Base-by-base conservation (phyloP, 805 yeast genomes). In the Metschnikowia dekortorum region DNA sequence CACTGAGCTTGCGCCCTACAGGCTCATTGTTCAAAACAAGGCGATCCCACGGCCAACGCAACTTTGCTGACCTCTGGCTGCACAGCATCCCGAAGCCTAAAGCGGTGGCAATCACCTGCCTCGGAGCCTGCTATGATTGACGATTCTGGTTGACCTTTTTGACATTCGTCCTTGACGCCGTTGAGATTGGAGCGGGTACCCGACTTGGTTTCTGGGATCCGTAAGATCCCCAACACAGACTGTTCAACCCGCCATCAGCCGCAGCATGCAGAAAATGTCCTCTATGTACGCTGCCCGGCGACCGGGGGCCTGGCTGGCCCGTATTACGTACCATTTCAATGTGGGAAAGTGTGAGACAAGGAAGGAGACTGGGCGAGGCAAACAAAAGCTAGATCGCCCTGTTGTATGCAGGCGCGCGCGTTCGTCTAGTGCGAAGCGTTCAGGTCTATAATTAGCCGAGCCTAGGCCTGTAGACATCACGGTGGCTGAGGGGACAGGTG, bases 261-360 rank as follows among this genome's bases (percentile, higher is more conserved):
- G 4, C 26, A 7, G 6, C 8, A 13, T 16, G 10, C 26, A 6
- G 22, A 18, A 7, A 3, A 26, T 1, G n/a, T 22, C 40, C 40
- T 38, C 16, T 29, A 38, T 13, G 11, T 16, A 8, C 8, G 6
- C 10, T 14, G 16, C 1, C 10, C 0, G 1, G 26, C 18, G 13
- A 0, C 43, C 9, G 9, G 6, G 18, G 9, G 22, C n/a, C 8
- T 29, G 26, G 34, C 32, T n/a, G 5, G 9, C 13, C n/a, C 5
- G 22, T 22, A 13, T 13, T 50, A 51, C 53, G 30, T 51, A 51
- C 53, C 53, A 51, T 51, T 44, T 28, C 42, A 14, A 14, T 22
- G n/a, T 26, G 28, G 35, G 29, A 13, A 39, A n/a, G 28, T 36
- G 33, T 37, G 33, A 10, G 43, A 31, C 18, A 10, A 35, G 39